A percentile compares a stretch with the other conserved stretches of the same genome.
Evolutionary conservation across 2,329 filamentous ascomycete species (phyloP).

Genomic region (Cytospora piceae): DNA sequence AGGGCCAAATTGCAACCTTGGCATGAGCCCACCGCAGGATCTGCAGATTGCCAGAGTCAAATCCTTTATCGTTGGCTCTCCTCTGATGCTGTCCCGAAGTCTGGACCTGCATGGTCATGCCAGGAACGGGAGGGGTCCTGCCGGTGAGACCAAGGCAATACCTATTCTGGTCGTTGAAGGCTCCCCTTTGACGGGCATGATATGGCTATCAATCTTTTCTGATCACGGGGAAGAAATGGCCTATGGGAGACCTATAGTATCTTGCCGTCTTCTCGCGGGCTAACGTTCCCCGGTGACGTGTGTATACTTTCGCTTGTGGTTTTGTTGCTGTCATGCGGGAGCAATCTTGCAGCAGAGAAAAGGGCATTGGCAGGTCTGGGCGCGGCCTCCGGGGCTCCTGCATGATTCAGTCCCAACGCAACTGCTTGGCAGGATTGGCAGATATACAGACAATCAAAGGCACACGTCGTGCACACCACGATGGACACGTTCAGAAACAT

Average conservation of each 20-base stretch:
- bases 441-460: background rate
- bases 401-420: background rate
- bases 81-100: background rate
- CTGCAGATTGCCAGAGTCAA: background rate
- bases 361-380: background rate
- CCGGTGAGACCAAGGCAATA: background rate
- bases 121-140: background rate
- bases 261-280: background rate
- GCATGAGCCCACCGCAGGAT: background rate
- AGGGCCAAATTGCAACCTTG: background rate
- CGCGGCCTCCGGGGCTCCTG: background rate
- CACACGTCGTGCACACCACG: background rate
- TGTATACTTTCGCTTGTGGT: background rate
- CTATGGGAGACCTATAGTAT: background rate
- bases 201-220: background rate
- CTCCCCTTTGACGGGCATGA: background rate
- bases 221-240: background rate
- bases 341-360: background rate
- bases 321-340: background rate
- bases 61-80: background rate
- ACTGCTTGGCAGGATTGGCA: background rate
- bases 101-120: background rate
- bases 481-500: background rate
- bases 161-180: background rate
- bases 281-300: background rate